Evolutionary conservation across 2,329 filamentous ascomycete genomes (phyloP).

Genomic region (Exophiala viscosa): DNA sequence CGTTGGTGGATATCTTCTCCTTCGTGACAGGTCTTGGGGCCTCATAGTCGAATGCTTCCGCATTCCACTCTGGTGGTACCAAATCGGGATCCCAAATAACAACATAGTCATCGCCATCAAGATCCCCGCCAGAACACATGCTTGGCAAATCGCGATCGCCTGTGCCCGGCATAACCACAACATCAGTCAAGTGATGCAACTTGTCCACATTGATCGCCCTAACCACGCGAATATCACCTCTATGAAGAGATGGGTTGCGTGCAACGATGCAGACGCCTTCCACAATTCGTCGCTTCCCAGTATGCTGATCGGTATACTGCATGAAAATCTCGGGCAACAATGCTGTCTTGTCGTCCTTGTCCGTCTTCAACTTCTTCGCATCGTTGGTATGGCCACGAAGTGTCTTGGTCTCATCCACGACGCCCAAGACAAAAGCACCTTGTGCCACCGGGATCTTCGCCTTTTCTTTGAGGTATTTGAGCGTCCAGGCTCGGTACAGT

Average conservation of each 20-base stretch:
- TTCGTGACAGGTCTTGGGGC: slow-evolving; percentile 56
- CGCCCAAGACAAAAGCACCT: slow-evolving; percentile 83
- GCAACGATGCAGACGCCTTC: slow-evolving; percentile 77
- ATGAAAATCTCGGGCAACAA: slow-evolving; percentile 82
- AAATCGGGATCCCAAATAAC: slow-evolving; percentile 83
- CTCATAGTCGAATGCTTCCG: slow-evolving; percentile 72
- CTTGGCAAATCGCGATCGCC: slow-evolving; percentile 82
- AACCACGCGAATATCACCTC: slow-evolving; percentile 86
- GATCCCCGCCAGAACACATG: slow-evolving; percentile 94
- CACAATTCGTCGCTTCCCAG: slow-evolving; percentile 60
- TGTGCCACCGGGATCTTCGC: slow-evolving; percentile 76
- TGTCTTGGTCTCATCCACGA: slow-evolving; percentile 76
- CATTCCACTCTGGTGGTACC: slow-evolving; percentile 67
- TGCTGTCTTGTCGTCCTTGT: slow-evolving; percentile 43
- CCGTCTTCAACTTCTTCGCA: slow-evolving; percentile 33
- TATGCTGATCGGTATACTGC: slow-evolving; percentile 63
- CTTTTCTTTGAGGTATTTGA: slow-evolving; percentile 90
- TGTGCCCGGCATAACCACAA: slow-evolving; percentile 79
- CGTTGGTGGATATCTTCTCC: slow-evolving; percentile 63
- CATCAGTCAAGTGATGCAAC: slow-evolving; percentile 75
- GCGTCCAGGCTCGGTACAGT: slow-evolving; percentile 83
- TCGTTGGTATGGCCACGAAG: slow-evolving; percentile 67
- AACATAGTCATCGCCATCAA: slow-evolving; percentile 94
- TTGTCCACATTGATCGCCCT: slow-evolving; percentile 70
- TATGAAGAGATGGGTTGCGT: slow-evolving; percentile 89